These are phyloP conservation scores for Ceratobasidium sp. DNA, from an alignment of 1,284 basidiomycete genomes.

Conservation along the genomic window DNA sequence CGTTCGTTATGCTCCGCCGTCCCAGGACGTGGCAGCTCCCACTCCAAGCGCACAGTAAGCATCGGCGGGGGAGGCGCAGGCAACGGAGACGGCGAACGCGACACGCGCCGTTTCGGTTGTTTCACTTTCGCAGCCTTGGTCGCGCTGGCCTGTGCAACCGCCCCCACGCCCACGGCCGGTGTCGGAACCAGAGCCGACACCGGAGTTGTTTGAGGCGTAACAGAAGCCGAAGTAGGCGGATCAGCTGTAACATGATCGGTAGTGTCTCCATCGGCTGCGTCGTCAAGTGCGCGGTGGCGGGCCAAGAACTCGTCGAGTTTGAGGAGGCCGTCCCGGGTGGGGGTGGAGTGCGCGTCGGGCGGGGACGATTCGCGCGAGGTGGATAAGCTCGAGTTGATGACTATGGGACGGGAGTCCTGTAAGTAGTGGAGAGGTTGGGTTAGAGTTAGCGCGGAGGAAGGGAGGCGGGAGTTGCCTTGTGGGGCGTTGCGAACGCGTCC, in stretches of 20 bases:
- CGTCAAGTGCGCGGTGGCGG: slow-evolving; percentile 21
- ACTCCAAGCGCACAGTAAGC: slow-evolving; percentile 64
- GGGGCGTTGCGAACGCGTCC: slow-evolving; percentile 3
- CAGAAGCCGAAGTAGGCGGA: slow-evolving; percentile 34
- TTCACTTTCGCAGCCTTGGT: background rate
- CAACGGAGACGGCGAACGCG: slow-evolving; percentile 43
- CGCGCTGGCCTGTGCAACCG: background rate
- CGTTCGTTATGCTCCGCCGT: slow-evolving; percentile 56
- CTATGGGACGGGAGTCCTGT: slow-evolving; percentile 18
- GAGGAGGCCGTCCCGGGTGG: slow-evolving; percentile 23
- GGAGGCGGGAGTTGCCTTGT: background rate
- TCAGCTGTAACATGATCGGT: slow-evolving; percentile 35
- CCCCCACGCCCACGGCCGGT: too few relatives aligned
- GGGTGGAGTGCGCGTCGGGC: slow-evolving; percentile 29
- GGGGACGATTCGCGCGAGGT: slow-evolving; percentile 26
- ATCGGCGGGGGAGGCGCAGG: slow-evolving; percentile 47
- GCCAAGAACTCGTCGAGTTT: slow-evolving; percentile 18
- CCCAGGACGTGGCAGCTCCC: slow-evolving; percentile 75
- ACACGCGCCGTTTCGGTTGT: slow-evolving; percentile 19
- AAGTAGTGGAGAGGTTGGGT: background rate
- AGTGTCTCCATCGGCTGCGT: slow-evolving; percentile 10
- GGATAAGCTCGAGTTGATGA: slow-evolving; percentile 25
- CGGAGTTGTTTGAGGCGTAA: slow-evolving; percentile 31
- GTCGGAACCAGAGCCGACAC: background rate
- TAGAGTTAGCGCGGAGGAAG: background rate